Percentiles rank a stretch among this genome's conserved stretches.
Evolutionary conservation across 192 early-diverging fungal species (phyloP).

Genomic region (Podila minutissima): DNA sequence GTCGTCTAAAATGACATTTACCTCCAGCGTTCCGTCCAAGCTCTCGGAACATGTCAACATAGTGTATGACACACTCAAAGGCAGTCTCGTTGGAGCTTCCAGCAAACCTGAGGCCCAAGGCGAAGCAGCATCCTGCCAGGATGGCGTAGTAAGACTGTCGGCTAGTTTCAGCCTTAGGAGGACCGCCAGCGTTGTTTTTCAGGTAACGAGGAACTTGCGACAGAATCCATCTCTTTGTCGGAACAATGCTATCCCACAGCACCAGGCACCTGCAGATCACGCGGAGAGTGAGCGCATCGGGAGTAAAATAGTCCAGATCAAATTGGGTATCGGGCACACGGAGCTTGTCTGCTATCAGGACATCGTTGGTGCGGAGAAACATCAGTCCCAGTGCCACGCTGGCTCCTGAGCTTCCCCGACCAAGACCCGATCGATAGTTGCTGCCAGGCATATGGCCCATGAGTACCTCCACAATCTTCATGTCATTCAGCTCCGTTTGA

Average conservation of each 20-base stretch:
- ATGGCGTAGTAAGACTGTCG: slow-evolving; percentile 74
- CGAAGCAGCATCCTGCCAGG: slow-evolving; percentile 73
- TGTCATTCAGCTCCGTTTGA: slow-evolving; percentile 60
- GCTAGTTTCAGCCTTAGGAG: slow-evolving; percentile 29
- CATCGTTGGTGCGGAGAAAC: slow-evolving; percentile 84
- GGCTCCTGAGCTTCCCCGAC: slow-evolving; percentile 68
- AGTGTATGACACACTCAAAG: slow-evolving; percentile 56
- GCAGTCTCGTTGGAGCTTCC: slow-evolving; percentile 64
- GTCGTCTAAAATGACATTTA: slow-evolving; percentile 25
- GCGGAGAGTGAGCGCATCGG: slow-evolving; percentile 77
- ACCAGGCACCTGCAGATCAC: slow-evolving; percentile 78
- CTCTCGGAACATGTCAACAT: slow-evolving; percentile 63
- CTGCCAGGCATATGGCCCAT: slow-evolving; percentile 65
- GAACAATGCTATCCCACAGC: slow-evolving; percentile 74
- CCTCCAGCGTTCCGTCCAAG: slow-evolving; percentile 47
- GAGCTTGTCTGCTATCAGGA: slow-evolving; percentile 70
- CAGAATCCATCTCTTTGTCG: slow-evolving; percentile 73
- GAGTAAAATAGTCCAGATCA: slow-evolving; percentile 75
- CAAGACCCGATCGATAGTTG: slow-evolving; percentile 53
- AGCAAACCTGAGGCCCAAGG: slow-evolving; percentile 75
- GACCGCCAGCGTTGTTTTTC: slow-evolving; percentile 17
- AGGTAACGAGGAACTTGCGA: slow-evolving; percentile 72
- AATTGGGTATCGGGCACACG: slow-evolving; percentile 63
- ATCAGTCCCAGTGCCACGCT: slow-evolving; percentile 86
- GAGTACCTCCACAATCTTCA: slow-evolving; percentile 67